Conservation (phyloP, 768 basidiomycete genomes). For the Chlorophyllum brunneum region DNA sequence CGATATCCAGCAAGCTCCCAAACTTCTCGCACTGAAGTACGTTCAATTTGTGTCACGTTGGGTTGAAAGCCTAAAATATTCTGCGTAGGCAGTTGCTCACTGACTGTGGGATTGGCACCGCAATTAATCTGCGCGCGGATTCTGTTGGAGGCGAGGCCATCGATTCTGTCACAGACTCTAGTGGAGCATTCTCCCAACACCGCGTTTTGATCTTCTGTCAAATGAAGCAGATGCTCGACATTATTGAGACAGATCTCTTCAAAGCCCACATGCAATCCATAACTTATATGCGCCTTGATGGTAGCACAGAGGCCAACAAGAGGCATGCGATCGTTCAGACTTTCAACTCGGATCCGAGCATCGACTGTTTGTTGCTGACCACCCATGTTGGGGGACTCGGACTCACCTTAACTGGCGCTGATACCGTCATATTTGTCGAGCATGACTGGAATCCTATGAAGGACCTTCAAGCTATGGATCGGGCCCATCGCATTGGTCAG, state of each 20-base stretch:
- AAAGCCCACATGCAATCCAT: conserved; percentile 90
- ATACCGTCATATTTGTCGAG: conserved; percentile 99
- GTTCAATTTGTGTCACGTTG: conserved; percentile 20
- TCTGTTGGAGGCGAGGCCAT: conserved; percentile 63
- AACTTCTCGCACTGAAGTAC: conserved; percentile 86
- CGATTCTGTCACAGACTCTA: conserved; percentile 52
- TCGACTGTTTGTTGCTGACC: conserved; percentile 92
- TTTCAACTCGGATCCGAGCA: conserved; percentile 96
- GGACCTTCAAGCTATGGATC: conserved; percentile 98
- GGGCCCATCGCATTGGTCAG: conserved; percentile 96
- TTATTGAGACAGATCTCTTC: conserved; percentile 94
- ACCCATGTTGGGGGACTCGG: conserved; percentile 97
- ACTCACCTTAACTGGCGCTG: conserved; percentile 93
- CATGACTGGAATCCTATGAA: conserved; percentile 99
- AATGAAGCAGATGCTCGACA: conserved; percentile 98
- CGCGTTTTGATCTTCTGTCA: conserved; percentile 99
- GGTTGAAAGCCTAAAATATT: not conserved
- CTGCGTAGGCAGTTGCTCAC: conserved; percentile 76
- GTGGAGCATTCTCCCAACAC: conserved; percentile 80
- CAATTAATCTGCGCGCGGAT: conserved; percentile 40
- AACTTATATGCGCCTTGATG: conserved; percentile 98
- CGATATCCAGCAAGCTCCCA: conserved; percentile 91
- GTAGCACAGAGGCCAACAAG: conserved; percentile 86
- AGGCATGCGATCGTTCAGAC: conserved; percentile 97
- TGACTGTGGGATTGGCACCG: conserved; percentile 89